phyloP scores from a whole-genome alignment of 2,329 filamentous ascomycete species.

The Metarhizium humberi region DNA sequence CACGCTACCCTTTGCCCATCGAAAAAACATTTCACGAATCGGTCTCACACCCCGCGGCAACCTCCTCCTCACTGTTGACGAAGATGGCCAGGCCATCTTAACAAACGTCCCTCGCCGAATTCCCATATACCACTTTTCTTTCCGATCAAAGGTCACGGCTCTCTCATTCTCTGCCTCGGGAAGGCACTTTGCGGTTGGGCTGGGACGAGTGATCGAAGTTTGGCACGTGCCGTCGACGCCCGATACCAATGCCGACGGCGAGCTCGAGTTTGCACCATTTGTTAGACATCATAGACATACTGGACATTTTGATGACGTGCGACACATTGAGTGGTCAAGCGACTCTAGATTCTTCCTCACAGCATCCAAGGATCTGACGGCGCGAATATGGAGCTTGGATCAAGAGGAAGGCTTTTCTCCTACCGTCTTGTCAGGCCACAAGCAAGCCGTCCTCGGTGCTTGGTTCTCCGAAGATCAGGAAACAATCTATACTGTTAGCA shows the following conservation, averaged over 20 bases:
- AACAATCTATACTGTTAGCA: constrained; percentile 90
- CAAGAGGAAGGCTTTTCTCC: constrained; percentile 80
- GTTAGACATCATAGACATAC: constrained; percentile 77
- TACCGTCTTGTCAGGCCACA: constrained; percentile 83
- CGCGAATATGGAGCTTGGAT: constrained; percentile 89
- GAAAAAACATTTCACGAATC: constrained; percentile 83
- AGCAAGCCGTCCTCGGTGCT: constrained; percentile 84
- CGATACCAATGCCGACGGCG: constrained; percentile 66
- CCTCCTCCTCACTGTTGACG: constrained; percentile 84
- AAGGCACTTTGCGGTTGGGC: constrained; percentile 77
- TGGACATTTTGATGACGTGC: constrained; percentile 81
- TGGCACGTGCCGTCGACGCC: constrained; percentile 94
- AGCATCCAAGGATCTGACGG: constrained; percentile 83
- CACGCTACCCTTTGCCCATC: constrained; percentile 82
- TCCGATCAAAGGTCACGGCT: constrained; percentile 71
- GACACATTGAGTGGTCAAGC: constrained; percentile 86
- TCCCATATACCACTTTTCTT: constrained; percentile 90
- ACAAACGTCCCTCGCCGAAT: constrained; percentile 83
- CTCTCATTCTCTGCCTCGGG: constrained; percentile 89
- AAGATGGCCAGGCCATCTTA: constrained; percentile 87
- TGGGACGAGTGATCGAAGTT: constrained; percentile 83
- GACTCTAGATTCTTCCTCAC: constrained; percentile 95
- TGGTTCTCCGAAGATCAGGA: constrained; percentile 96
- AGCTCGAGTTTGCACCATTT: constrained; percentile 92
- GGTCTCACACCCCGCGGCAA: constrained; percentile 87